Evolutionary conservation across 768 basidiomycete genomes (phyloP).

Genomic region (Pleurotus ostreatus): DNA sequence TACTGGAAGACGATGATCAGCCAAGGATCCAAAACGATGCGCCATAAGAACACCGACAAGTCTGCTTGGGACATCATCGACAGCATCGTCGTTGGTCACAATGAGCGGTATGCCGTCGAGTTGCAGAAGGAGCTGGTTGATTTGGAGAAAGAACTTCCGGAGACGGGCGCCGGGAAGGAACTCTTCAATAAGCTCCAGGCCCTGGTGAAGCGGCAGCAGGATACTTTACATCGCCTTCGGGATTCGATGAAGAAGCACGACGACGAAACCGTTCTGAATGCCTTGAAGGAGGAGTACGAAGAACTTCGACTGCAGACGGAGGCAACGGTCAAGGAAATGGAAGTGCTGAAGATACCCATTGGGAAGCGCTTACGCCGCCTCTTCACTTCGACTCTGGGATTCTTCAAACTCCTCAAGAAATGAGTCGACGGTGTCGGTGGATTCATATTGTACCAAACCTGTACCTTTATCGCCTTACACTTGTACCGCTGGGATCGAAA

Average conservation of each 20-base stretch:
- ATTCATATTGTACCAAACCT: no score
- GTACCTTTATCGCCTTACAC: no score
- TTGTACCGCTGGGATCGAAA: no score
- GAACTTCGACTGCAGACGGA: conserved; percentile 6
- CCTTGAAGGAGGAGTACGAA: conserved; percentile 9
- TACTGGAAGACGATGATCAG: conserved; percentile 41
- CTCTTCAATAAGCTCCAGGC: conserved; percentile 10
- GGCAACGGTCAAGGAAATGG: conserved; percentile 7
- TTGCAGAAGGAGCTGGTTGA: conserved; percentile 20
- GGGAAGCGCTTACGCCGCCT: conserved; percentile 8
- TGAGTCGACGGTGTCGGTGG: background rate
- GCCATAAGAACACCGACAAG: conserved; percentile 23
- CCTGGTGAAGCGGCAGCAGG: conserved; percentile 10
- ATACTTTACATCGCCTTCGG: conserved; percentile 9
- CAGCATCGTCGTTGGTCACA: conserved; percentile 22
- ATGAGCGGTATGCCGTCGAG: conserved; percentile 8
- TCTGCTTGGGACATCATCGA: conserved; percentile 20
- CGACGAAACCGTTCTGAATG: background rate
- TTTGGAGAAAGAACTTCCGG: conserved; percentile 22
- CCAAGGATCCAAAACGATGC: conserved; percentile 32
- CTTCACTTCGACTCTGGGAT: background rate
- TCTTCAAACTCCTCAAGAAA: background rate
- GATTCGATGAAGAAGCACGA: conserved; percentile 1
- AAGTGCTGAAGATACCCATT: conserved; percentile 5
- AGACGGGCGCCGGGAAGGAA: conserved; percentile 24